Conservation (phyloP, 164 flowering plant genomes). For the Magnolia kwangsiensis region DNA sequence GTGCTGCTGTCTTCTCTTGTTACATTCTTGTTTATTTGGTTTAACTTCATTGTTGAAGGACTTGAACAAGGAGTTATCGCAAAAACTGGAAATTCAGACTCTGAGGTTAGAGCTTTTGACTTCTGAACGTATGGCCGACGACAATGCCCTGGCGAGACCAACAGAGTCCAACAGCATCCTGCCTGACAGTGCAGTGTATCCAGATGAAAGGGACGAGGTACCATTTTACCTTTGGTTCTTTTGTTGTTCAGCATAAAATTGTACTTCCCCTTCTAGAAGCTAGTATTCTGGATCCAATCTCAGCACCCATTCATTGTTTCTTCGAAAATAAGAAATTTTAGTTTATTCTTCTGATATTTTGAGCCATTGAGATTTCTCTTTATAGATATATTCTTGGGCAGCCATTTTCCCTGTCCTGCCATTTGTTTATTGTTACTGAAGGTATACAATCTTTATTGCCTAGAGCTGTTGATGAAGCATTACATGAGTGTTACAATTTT, state of each 20-base stretch:
- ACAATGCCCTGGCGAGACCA: conserved; percentile 33
- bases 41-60: conserved; percentile 46
- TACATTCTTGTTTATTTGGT: background rate
- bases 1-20: background rate
- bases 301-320: background rate
- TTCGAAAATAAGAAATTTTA: background rate
- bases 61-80: conserved; percentile 75
- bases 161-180: conserved; percentile 31
- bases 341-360: no score
- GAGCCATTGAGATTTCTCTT: no score
- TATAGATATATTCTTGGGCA: no score
- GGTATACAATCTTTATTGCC: no score
- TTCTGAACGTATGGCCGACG: conserved; percentile 75
- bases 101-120: conserved; percentile 92
- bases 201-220: conserved; percentile 99
- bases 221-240: background rate
- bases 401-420: no score
- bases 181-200: conserved; percentile 42
- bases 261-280: background rate
- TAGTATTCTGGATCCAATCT: background rate
- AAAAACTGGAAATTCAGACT: conserved; percentile 84
- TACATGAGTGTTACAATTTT: no score
- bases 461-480: no score
- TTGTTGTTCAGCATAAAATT: no score
- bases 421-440: no score